Base-by-base conservation (phyloP, 192 early-diverging fungal species). In the Entomortierella chlamydospora region DNA sequence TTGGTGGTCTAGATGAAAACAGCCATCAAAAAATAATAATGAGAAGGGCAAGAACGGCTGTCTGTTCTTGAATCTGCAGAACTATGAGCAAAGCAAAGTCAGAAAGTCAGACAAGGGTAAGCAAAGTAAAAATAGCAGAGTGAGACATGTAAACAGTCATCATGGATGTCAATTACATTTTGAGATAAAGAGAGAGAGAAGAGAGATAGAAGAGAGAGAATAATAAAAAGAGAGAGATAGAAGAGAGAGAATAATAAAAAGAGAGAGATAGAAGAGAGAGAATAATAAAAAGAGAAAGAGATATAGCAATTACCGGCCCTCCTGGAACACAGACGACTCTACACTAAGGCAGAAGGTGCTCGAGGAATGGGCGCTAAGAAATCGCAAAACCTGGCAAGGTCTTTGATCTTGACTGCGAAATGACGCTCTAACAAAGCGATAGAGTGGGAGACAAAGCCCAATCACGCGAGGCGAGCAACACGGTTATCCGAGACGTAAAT, bases 381-480 rank as follows among this genome's bases (percentile, higher is more conserved):
- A 63, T 69, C 70, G 68, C 66, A 68, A 68, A 70, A 64, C 67
- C 68, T 79, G 67, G 76, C 67, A 79, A 79, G 68, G 61, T 62
- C 66, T 70, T 68, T 79, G 71, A 56, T 73, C 57, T 79, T 79
- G 76, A 70, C 76, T 70, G 67, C 67, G 76, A 55, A 70, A 28
- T 55, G 76, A 79, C 76, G 68, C 76, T 79, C 76, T 53, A 79
- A 79, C 76, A 79, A 70, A 70, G 76, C 76, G 76, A 79, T 50
- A 79, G 76, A 79, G 61, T 79, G 76, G 76, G 76, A 79, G 76
- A 79, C 76, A 79, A 79, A 79, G 39, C 76, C 76, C 76, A 79
- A 58, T 70, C 76, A 79, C 76, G 76, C 76, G 68, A 79, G 68
- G 76, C 52, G 76, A 79, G 76, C 68, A 79, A 79, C 76, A 79